Evolutionary conservation across 768 basidiomycete genomes (phyloP), one percentile per base, ranked within the genome.

Genomic region (Amanita exitialis): DNA sequence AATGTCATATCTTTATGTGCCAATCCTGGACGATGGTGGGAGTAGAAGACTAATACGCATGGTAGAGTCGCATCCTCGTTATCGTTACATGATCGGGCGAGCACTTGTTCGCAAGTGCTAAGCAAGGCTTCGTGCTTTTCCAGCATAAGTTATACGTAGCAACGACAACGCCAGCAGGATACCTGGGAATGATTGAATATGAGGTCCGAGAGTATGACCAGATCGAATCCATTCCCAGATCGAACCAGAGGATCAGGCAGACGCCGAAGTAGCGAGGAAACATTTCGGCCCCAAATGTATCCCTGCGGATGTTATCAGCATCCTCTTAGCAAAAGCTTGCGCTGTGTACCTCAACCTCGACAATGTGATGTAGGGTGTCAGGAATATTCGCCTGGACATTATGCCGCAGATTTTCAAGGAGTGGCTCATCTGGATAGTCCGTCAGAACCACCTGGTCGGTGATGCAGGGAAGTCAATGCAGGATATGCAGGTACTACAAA

Each of bases 121-220:
- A 96, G 73, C 16, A 97, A 70, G 0, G 89, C 87, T 27, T 83
- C 80, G 61, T 97, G 93, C 84, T 95, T n/a, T 41, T 21, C 1
- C 44, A 39, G 25, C 6, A 16, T 56, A 43, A 47, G 44, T 12
- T 7, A 15, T 46, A 38, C 16, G 32, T 39, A 35, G 34, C 25
- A 12, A 12, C 9, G 10, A 23, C 6, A 12, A 16, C 34, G 20
- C 13, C 16, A 16, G 20, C 37, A 7, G n/a, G 20, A n/a, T 54
- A 86, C 90, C 71, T 94, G 90, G 1, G 92, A 92, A 58, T 95
- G 93, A 58, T 94, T 96, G 67, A 95, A 96, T 30, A 97, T 79
- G 30, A 98, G 79, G 66, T 98, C 94, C 1, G 91, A 94, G 51
- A 97, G 72, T 54, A 98, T 82, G 49, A 97, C 75, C 18, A 95